Conservation (phyloP, 805 yeast genomes). For the Blastobotrys peoriensis region DNA sequence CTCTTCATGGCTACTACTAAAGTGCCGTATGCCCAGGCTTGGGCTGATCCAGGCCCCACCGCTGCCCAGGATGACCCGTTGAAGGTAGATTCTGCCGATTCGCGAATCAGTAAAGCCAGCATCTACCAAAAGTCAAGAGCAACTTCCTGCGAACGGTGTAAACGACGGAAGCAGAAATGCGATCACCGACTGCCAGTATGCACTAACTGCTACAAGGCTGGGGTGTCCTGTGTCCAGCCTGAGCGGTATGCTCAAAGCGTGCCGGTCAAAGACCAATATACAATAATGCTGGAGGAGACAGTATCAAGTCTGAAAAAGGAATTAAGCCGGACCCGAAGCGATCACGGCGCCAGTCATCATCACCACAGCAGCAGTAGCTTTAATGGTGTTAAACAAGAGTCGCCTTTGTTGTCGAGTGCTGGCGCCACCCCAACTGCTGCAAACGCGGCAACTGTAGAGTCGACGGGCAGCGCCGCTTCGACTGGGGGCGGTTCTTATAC, state of each 20-base stretch:
- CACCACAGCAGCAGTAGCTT: constrained; percentile 27
- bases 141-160: constrained; percentile 23
- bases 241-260: constrained; percentile 45
- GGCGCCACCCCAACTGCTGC: background rate
- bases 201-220: constrained; percentile 60
- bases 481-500: too few species aligned
- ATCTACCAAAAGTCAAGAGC: constrained; percentile 20
- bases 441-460: background rate
- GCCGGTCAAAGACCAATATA: constrained; percentile 51
- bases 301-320: constrained; percentile 45
- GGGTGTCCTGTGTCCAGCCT: constrained; percentile 58
- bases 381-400: background rate
- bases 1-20: too few species aligned
- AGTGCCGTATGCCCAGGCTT: too few species aligned
- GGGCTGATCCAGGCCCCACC: too few species aligned
- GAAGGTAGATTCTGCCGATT: too few species aligned
- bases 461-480: too few species aligned
- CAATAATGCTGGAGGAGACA: constrained; percentile 49
- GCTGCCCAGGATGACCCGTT: too few species aligned
- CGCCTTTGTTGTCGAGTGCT: background rate
- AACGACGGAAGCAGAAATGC: constrained; percentile 34
- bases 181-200: constrained; percentile 61
- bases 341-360: background rate
- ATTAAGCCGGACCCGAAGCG: constrained; percentile 15
- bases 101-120: too few species aligned